phyloP scores from a whole-genome alignment of 2,329 filamentous ascomycete species.

The Talaromyces islandicus region DNA sequence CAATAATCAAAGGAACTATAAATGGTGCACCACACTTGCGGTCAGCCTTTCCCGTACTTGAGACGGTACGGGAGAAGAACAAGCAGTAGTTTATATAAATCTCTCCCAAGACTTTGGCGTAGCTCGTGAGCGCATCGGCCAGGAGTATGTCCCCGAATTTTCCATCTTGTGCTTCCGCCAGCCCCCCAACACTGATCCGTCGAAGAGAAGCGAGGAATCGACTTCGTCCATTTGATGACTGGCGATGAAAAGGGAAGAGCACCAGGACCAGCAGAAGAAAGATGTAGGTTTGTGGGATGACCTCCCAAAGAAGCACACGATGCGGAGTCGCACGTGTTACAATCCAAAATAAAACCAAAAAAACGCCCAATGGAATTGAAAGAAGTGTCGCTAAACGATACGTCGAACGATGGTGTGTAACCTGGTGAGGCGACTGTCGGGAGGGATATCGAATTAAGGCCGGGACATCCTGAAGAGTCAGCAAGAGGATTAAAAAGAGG shows the following conservation, averaged over 20 bases:
- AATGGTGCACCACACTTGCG: slow-evolving; percentile 72
- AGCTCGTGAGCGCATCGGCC: slow-evolving; percentile 90
- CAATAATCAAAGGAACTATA: slow-evolving; percentile 78
- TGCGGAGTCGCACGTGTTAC: slow-evolving; percentile 65
- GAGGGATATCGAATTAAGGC: slow-evolving; percentile 79
- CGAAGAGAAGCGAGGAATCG: slow-evolving; percentile 70
- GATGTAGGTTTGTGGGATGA: slow-evolving; percentile 80
- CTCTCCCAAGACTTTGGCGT: slow-evolving; percentile 86
- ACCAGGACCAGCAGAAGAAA: slow-evolving; percentile 66
- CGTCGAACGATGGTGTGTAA: slow-evolving; percentile 71
- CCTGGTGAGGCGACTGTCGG: slow-evolving; percentile 63
- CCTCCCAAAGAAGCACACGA: slow-evolving; percentile 71
- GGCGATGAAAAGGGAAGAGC: slow-evolving; percentile 62
- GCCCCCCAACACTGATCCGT: slow-evolving; percentile 74
- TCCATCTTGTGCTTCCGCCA: slow-evolving; percentile 79
- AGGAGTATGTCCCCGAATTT: slow-evolving; percentile 93
- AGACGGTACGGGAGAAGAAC: slow-evolving; percentile 67
- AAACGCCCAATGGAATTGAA: slow-evolving; percentile 63
- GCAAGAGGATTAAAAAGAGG: background rate
- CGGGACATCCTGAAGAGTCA: slow-evolving; percentile 61
- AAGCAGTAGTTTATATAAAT: slow-evolving; percentile 86
- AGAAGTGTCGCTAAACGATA: slow-evolving; percentile 80
- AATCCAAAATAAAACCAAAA: slow-evolving; percentile 76
- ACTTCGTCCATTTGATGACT: slow-evolving; percentile 64
- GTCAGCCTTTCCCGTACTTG: slow-evolving; percentile 74